Percentiles rank a stretch among this genome's conserved stretches.
Evolutionary conservation across 2,329 filamentous ascomycete genomes (phyloP).

Genomic region (Aureobasidium subglaciale): DNA sequence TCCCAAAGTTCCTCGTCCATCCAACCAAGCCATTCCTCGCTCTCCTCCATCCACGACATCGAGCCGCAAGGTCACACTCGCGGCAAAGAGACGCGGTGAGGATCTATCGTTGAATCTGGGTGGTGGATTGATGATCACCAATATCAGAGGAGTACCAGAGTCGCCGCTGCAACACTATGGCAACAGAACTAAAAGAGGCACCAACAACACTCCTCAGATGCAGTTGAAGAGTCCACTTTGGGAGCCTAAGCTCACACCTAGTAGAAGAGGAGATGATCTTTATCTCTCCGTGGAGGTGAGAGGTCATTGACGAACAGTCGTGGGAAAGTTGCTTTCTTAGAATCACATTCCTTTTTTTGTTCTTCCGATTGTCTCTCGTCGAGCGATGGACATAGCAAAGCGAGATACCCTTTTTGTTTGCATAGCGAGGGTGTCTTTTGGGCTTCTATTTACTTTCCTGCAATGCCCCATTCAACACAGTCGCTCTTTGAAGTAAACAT

Average conservation of each 20-base stretch:
- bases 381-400: too few relatives aligned
- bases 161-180: conserved; percentile 28
- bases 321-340: too few relatives aligned
- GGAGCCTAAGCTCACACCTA: conserved; percentile 61
- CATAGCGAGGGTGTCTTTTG: conserved; percentile 10
- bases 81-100: neutral
- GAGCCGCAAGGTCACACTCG: neutral
- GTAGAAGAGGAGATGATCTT: conserved; percentile 58
- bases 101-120: neutral
- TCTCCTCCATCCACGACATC: conserved; percentile 20
- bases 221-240: conserved; percentile 43
- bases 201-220: conserved; percentile 8
- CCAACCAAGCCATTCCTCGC: conserved; percentile 40
- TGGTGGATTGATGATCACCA: conserved; percentile 15
- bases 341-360: neutral
- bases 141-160: conserved; percentile 17
- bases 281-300: conserved; percentile 37
- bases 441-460: neutral
- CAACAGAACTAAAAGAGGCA: conserved; percentile 4
- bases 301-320: conserved; percentile 23
- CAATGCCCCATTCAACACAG: neutral
- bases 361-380: neutral
- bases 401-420: conserved; percentile 12
- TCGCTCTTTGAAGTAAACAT: neutral
- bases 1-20: conserved; percentile 41